These are phyloP conservation scores for Mycena galopus DNA, from an alignment of 768 basidiomycete species.

Conservation along the genomic window DNA sequence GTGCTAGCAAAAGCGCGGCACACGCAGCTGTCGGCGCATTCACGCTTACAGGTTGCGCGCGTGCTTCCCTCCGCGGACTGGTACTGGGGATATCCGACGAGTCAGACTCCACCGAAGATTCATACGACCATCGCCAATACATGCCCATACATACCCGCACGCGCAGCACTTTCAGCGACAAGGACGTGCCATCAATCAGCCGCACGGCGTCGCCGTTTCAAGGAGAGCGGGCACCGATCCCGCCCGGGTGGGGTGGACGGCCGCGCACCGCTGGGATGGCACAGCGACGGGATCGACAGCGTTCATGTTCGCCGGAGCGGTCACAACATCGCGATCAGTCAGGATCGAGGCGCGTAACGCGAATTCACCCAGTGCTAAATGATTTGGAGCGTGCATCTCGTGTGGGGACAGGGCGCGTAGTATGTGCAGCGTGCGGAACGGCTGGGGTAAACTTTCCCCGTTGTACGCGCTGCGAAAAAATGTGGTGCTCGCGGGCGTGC, in stretches of 20 bases:
- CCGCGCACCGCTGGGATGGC: not conserved
- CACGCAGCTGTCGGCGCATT: slow-evolving; percentile 26
- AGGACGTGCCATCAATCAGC: slow-evolving; percentile 32
- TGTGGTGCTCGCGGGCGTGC: slow-evolving; percentile 34
- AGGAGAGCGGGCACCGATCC: slow-evolving; percentile 22
- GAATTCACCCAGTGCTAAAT: slow-evolving; percentile 25
- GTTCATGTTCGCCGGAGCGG: slow-evolving; percentile 2
- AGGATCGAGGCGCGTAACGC: not conserved
- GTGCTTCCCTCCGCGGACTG: slow-evolving; percentile 18
- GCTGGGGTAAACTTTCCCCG: slow-evolving; percentile 32
- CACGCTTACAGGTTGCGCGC: slow-evolving; percentile 35
- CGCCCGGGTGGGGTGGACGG: slow-evolving; percentile 22
- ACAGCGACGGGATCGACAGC: not conserved
- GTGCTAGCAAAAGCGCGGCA: slow-evolving; percentile 14
- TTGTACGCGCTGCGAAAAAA: slow-evolving; percentile 21
- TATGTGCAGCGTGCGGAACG: slow-evolving; percentile 27
- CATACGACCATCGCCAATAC: not conserved
- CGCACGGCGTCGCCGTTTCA: slow-evolving; percentile 31
- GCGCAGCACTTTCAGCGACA: slow-evolving; percentile 12
- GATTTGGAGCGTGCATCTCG: slow-evolving; percentile 27
- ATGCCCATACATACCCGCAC: not conserved
- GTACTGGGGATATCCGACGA: not conserved
- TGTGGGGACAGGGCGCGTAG: slow-evolving; percentile 29
- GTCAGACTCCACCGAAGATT: not conserved
- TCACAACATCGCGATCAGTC: slow-evolving; percentile 2